Percentiles rank a stretch among this genome's conserved stretches.
Conservation (phyloP, 805 yeast species). For the Yamadazyma tumulicola region DNA sequence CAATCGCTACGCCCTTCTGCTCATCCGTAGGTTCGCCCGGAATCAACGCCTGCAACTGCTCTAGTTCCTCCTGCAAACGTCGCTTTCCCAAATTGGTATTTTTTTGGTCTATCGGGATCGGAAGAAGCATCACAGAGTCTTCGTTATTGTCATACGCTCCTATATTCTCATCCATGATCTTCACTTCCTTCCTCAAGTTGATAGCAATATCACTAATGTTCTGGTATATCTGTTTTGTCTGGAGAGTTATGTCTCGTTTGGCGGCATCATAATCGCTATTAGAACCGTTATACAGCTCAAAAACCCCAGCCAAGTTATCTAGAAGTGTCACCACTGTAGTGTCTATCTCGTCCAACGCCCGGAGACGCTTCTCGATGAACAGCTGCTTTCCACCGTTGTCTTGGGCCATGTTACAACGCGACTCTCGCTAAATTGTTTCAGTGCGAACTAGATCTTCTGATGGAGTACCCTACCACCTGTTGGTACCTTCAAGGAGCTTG, state of each 20-base stretch:
- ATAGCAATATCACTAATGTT: conserved; percentile 58
- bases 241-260: conserved; percentile 39
- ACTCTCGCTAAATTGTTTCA: too few relatives aligned
- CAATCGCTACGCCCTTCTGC: conserved; percentile 4
- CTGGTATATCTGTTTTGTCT: conserved; percentile 47
- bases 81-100: conserved; percentile 63
- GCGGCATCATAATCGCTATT: conserved; percentile 18
- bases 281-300: conserved; percentile 38
- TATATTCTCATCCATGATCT: conserved; percentile 56
- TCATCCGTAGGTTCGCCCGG: conserved; percentile 12
- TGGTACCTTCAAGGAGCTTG: too few relatives aligned
- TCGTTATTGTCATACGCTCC: conserved; percentile 45
- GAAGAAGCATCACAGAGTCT: conserved; percentile 52
- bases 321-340: conserved; percentile 48
- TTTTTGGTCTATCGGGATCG: conserved; percentile 65
- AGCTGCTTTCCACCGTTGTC: not conserved
- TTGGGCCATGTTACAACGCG: too few relatives aligned
- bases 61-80: conserved; percentile 50
- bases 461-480: too few relatives aligned
- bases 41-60: conserved; percentile 13
- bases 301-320: conserved; percentile 45
- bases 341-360: conserved; percentile 52
- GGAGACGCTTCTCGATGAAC: conserved; percentile 49
- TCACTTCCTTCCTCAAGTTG: conserved; percentile 62
- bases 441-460: too few relatives aligned